Evolutionary conservation across 441 rosid genomes (phyloP).

Genomic region (Hura crepitans): DNA sequence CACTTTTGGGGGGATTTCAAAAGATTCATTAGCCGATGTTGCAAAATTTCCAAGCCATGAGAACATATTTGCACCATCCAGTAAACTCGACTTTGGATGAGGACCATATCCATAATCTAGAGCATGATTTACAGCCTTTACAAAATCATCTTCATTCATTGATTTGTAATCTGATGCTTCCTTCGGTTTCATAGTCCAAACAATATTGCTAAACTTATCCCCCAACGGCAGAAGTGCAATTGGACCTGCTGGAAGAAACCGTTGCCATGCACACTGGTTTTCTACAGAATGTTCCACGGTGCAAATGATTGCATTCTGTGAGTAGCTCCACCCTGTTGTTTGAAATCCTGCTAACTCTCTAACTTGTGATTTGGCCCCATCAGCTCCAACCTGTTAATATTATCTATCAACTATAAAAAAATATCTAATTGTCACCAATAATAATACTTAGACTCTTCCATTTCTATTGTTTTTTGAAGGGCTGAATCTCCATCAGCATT

Average conservation of each 20-base stretch:
- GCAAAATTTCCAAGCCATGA: constrained; percentile 55
- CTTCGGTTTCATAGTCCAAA: constrained; percentile 87
- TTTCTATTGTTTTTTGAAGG: constrained; percentile 8
- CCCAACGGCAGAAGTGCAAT: constrained; percentile 85
- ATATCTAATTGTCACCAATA: neutral
- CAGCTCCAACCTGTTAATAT: constrained; percentile 75
- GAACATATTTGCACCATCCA: constrained; percentile 33
- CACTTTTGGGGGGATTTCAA: constrained; percentile 78
- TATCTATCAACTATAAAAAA: neutral
- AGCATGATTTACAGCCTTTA: constrained; percentile 73
- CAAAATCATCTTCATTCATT: constrained; percentile 69
- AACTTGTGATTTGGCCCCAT: constrained; percentile 84
- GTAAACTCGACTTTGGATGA: constrained; percentile 56
- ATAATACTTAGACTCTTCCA: neutral
- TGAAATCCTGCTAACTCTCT: constrained; percentile 77
- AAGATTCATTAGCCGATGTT: constrained; percentile 47
- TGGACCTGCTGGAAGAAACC: constrained; percentile 88
- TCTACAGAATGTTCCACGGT: constrained; percentile 76
- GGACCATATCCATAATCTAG: constrained; percentile 83
- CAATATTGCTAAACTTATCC: constrained; percentile 84
- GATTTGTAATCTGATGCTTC: constrained; percentile 59
- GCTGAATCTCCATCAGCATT: constrained; percentile 14
- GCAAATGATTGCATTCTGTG: constrained; percentile 87
- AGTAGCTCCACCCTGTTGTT: constrained; percentile 84
- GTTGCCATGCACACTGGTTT: constrained; percentile 84